Conservation (phyloP, 768 basidiomycete genomes). For the Lactarius hengduanensis region DNA sequence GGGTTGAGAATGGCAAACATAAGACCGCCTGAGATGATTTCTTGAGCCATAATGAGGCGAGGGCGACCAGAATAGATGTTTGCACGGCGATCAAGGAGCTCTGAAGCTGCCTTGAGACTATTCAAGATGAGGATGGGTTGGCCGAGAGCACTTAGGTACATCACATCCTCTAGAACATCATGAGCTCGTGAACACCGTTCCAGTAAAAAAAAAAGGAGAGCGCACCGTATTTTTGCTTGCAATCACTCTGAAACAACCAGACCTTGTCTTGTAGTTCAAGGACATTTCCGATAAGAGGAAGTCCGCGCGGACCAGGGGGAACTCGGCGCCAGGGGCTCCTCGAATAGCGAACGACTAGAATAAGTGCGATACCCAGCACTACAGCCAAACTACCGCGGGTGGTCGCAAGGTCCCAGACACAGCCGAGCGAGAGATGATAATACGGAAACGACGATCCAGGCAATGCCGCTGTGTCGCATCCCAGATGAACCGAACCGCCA, state of each 20-base stretch:
- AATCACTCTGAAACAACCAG: not conserved
- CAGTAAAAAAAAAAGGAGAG: not conserved
- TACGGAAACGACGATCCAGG: not conserved
- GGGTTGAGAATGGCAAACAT: not conserved
- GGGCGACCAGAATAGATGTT: not conserved
- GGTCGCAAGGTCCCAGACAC: not conserved
- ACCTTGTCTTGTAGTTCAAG: not conserved
- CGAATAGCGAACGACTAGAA: not conserved
- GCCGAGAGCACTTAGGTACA: not conserved
- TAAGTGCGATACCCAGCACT: not conserved
- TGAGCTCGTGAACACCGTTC: not conserved
- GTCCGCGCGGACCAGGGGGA: not conserved
- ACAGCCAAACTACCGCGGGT: not conserved
- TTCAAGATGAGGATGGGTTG: not conserved
- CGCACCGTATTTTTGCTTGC: not conserved
- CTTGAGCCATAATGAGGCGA: not conserved
- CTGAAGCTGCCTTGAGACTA: not conserved
- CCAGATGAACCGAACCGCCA: no score
- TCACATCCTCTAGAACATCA: not conserved
- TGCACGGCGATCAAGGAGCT: not conserved
- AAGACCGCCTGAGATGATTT: not conserved
- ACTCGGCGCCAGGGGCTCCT: not conserved
- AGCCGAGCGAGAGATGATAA: not conserved
- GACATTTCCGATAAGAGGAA: not conserved
- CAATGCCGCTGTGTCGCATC: no score